Evolutionary conservation across 805 yeast genomes (phyloP).

Genomic region (Myxozyma nipponensis): DNA sequence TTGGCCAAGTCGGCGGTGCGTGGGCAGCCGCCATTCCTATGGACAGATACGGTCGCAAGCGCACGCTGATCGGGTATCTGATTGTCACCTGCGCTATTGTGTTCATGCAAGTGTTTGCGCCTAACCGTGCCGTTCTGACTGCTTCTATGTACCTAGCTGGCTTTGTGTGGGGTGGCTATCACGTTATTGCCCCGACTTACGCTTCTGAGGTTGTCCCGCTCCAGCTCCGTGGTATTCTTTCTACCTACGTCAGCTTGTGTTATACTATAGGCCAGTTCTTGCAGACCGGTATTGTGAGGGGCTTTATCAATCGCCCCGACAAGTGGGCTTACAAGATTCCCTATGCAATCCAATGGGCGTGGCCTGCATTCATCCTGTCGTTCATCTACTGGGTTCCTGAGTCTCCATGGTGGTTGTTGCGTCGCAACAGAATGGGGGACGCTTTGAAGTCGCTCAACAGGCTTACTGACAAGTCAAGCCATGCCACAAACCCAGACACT

Average conservation of each 20-base stretch:
- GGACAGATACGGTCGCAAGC: slow-evolving; percentile 47
- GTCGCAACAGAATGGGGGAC: slow-evolving; percentile 4
- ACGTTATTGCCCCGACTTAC: slow-evolving; percentile 49
- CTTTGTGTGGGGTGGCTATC: slow-evolving; percentile 53
- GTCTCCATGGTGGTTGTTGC: slow-evolving; percentile 20
- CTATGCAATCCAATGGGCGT: slow-evolving; percentile 58
- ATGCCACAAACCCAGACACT: background rate
- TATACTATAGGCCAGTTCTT: slow-evolving; percentile 58
- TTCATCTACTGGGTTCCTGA: slow-evolving; percentile 47
- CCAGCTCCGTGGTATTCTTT: slow-evolving; percentile 47
- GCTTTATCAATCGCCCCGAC: slow-evolving; percentile 32
- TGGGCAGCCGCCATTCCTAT: slow-evolving; percentile 43
- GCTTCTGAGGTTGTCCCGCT: slow-evolving; percentile 59
- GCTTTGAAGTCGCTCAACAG: slow-evolving; percentile 7
- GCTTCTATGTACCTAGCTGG: slow-evolving; percentile 41
- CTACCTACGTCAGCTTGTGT: slow-evolving; percentile 49
- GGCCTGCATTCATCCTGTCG: slow-evolving; percentile 47
- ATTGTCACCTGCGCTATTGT: slow-evolving; percentile 39
- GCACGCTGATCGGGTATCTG: slow-evolving; percentile 41
- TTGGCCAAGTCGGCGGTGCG: slow-evolving; percentile 48
- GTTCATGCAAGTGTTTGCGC: slow-evolving; percentile 49
- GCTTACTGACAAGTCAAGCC: background rate
- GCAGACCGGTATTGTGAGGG: slow-evolving; percentile 50
- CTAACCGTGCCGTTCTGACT: slow-evolving; percentile 38
- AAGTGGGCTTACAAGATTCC: slow-evolving; percentile 51